Conservation (phyloP, 192 early-diverging fungal species). For the Martensiomyces pterosporus region DNA sequence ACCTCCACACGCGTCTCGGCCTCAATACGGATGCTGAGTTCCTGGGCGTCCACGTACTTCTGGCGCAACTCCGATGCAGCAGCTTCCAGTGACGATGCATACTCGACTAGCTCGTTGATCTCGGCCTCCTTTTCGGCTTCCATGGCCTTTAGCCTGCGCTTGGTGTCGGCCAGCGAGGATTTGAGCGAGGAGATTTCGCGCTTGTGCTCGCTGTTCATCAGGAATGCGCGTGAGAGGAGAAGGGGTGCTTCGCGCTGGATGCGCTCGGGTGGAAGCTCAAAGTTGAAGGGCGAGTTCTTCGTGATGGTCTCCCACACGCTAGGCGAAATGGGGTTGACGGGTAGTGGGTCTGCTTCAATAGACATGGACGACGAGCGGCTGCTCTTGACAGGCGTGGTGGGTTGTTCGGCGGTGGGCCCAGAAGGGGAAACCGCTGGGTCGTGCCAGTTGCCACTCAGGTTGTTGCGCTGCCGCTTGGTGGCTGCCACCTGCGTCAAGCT, state of each 20-base stretch:
- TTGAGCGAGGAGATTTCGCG: constrained; percentile 29
- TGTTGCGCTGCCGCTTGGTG: constrained; percentile 34
- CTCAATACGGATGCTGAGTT: constrained; percentile 52
- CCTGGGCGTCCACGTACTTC: constrained; percentile 50
- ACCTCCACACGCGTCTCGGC: constrained; percentile 54
- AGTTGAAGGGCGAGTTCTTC: constrained; percentile 23
- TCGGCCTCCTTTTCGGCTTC: constrained; percentile 11
- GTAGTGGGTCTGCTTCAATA: not conserved
- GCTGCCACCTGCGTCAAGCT: not conserved
- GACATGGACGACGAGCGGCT: not conserved
- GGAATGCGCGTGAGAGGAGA: constrained; percentile 12
- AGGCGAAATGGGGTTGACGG: not conserved
- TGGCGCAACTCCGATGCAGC: constrained; percentile 13
- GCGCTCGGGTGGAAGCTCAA: constrained; percentile 15
- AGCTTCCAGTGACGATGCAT: constrained; percentile 24
- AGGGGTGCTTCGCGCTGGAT: constrained; percentile 9
- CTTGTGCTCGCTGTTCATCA: constrained; percentile 17
- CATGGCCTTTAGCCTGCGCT: constrained; percentile 12
- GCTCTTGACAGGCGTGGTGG: not conserved
- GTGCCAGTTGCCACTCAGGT: constrained; percentile 32
- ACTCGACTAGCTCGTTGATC: constrained; percentile 37
- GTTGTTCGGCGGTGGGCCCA: not conserved
- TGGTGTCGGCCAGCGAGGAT: constrained; percentile 24
- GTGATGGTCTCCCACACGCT: constrained; percentile 10
- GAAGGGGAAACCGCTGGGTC: constrained; percentile 14